These are phyloP conservation scores for Penicillium sp. DNA, from an alignment of 2,329 filamentous ascomycete genomes.

Conservation along the genomic window DNA sequence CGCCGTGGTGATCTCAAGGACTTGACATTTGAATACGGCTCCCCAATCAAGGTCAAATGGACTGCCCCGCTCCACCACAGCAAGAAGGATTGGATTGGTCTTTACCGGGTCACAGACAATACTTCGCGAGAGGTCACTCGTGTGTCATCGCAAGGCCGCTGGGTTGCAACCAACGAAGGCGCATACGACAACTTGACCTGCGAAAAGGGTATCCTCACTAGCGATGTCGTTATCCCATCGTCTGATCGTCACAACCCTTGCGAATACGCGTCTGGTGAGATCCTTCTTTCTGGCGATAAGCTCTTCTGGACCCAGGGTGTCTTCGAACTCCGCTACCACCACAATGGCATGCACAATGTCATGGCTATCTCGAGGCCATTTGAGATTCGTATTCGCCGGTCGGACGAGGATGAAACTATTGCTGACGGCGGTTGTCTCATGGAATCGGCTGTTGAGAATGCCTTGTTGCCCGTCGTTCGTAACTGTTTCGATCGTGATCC, in stretches of 20 bases:
- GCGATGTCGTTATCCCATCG: constrained; percentile 59
- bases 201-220: constrained; percentile 72
- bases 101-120: constrained; percentile 96
- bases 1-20: constrained; percentile 65
- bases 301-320: constrained; percentile 96
- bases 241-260: constrained; percentile 48
- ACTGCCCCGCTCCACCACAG: constrained; percentile 81
- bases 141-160: constrained; percentile 81
- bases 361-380: constrained; percentile 94
- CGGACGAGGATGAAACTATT: constrained; percentile 70
- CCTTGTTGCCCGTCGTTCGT: constrained; percentile 76
- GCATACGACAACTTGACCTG: constrained; percentile 72
- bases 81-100: constrained; percentile 90
- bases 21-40: constrained; percentile 80
- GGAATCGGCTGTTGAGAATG: constrained; percentile 68
- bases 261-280: constrained; percentile 71
- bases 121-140: constrained; percentile 78
- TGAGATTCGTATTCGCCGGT: constrained; percentile 78
- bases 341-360: constrained; percentile 85
- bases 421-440: constrained; percentile 60
- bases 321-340: constrained; percentile 96
- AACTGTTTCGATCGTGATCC: constrained; percentile 93
- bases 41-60: constrained; percentile 88
- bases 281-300: constrained; percentile 87
- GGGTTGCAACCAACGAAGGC: constrained; percentile 76